phyloP scores from a whole-genome alignment of 2,329 filamentous ascomycete genomes.

The Camptophora hylomeconis region DNA sequence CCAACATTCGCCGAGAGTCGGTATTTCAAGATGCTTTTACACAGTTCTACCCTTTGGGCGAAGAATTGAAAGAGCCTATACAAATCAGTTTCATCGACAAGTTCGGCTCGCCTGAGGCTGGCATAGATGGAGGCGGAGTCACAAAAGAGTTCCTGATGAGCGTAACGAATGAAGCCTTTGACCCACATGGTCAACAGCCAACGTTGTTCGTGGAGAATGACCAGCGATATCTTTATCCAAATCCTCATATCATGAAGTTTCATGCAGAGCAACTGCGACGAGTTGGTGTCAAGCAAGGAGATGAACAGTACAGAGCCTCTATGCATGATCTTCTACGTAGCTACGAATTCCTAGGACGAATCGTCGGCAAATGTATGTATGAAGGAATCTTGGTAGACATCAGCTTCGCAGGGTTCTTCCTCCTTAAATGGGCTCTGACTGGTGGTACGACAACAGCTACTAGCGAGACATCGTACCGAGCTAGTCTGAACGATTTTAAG shows the following conservation, averaged over 20 bases:
- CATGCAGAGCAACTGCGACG: constrained; percentile 40
- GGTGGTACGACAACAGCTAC: constrained; percentile 50
- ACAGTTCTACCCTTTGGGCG: constrained; percentile 68
- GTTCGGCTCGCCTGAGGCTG: constrained; percentile 75
- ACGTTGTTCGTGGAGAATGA: constrained; percentile 72
- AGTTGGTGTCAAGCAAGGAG: constrained; percentile 38
- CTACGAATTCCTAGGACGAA: constrained; percentile 83
- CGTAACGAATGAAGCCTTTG: constrained; percentile 74
- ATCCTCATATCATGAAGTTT: constrained; percentile 64
- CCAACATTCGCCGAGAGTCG: constrained; percentile 62
- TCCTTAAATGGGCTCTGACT: constrained; percentile 83
- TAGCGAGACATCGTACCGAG: constrained; percentile 62
- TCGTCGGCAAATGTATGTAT: constrained; percentile 94
- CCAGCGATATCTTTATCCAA: constrained; percentile 77
- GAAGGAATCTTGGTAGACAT: constrained; percentile 93
- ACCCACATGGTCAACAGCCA: constrained; percentile 36
- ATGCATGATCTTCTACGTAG: constrained; percentile 52
- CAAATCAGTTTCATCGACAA: constrained; percentile 93
- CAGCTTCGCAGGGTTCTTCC: constrained; percentile 86
- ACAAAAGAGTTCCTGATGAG: constrained; percentile 94
- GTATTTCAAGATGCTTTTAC: constrained; percentile 78
- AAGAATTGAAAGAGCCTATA: constrained; percentile 83
- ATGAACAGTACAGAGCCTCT: constrained; percentile 42
- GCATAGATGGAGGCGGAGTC: constrained; percentile 92
- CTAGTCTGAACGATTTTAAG: constrained; percentile 86